These are phyloP conservation scores for Solanum corneliomulleri DNA, from an alignment of 257 asterid species.

Conservation along the genomic window DNA sequence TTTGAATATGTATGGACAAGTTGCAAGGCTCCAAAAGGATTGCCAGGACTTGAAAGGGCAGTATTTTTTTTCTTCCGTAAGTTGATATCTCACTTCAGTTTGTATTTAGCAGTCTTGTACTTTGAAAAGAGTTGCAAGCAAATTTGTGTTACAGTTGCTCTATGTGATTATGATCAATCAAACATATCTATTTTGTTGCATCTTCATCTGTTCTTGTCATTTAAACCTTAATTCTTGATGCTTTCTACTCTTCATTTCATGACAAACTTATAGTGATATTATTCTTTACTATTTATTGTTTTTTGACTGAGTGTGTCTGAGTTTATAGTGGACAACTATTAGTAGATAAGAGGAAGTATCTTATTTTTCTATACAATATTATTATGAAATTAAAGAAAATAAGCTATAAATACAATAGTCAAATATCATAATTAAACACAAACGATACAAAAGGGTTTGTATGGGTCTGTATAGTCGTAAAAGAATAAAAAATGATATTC, in stretches of 20 bases:
- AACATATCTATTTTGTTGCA: not conserved
- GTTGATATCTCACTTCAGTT: not conserved
- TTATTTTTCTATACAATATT: not conserved
- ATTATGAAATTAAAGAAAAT: too few relatives aligned
- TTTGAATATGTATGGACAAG: not conserved
- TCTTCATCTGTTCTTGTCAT: not conserved
- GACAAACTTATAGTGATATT: too few relatives aligned
- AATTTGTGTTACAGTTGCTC: not conserved
- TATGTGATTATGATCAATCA: not conserved
- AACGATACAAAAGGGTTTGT: too few relatives aligned
- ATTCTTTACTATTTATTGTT: too few relatives aligned
- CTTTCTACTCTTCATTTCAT: not conserved
- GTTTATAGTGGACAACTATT: too few relatives aligned
- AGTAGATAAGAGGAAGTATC: too few relatives aligned
- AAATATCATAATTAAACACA: not conserved
- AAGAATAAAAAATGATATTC: too few relatives aligned
- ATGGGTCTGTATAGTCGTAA: too few relatives aligned
- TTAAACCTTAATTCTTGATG: not conserved
- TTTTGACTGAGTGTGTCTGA: too few relatives aligned
- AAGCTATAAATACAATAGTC: not conserved
- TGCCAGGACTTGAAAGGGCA: not conserved
- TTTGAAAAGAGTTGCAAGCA: not conserved
- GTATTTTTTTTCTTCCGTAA: not conserved
- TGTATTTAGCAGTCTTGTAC: not conserved
- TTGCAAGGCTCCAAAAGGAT: constrained; percentile 1